Evolutionary conservation across 371 early-diverging fungal genomes (phyloP), one percentile per base, ranked within the genome.

Genomic region (Syncephalastrum racemosum): DNA sequence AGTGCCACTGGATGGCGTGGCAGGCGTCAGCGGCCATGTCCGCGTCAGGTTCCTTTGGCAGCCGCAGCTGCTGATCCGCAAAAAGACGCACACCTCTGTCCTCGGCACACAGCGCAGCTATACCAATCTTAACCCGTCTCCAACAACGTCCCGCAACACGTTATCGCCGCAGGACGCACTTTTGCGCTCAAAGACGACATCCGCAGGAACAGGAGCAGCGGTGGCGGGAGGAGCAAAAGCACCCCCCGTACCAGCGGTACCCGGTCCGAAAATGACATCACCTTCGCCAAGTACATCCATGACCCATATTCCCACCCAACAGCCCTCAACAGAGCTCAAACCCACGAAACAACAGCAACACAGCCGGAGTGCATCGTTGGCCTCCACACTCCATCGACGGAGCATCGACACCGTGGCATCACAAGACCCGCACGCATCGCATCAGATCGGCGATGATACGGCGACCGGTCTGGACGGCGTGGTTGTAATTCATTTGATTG

Each of bases 401-500:
- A 55, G 55, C 4, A 64, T 60, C 20, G 72, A 72, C 19, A 51
- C 53, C 12, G 52, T 46, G 19, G 70, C 73, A 0, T 25, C 63
- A 15, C 53, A 52, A 7, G 59, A 45, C 1, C 58, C 63, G 1
- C 20, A 57, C 16, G 46, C 19, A n/a, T 27, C 39, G 51, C 44
- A 18, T 19, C 50, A 50, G 14, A 42, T 18, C 19, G 53, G 58
- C n/a, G 53, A 52, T 40, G 65, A 62, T 19, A 52, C 59, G 2
- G 52, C 51, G 14, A 64, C 60, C 4, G 75, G 75, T 19, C 44
- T 53, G 44, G 64, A 64, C 23, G 84, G 85, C n/a, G 68, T 54
- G 8, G 53, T 85, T 23, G 63, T 62, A n/a, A 62, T 87, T 24
- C 66, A 73, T 4, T 27, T 88, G 1, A 51, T 84, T 10, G 80